Percentiles rank a stretch among this genome's conserved stretches.
Evolutionary conservation across 2,329 filamentous ascomycete species (phyloP).

Genomic region (Microsporum canis): DNA sequence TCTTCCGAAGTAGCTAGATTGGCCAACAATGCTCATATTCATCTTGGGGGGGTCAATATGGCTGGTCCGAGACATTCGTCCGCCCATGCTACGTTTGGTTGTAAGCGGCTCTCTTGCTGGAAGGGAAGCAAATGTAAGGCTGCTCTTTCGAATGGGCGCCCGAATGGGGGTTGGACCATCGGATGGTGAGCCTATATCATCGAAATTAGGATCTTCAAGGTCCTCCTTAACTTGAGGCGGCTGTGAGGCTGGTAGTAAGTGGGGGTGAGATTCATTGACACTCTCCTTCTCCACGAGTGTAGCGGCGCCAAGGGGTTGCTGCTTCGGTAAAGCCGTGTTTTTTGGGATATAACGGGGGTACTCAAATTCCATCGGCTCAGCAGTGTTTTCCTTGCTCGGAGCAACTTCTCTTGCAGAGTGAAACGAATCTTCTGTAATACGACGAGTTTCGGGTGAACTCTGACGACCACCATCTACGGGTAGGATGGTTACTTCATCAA

Average conservation of each 20-base stretch:
- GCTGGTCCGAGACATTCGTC: slow-evolving; percentile 61
- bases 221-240: background rate
- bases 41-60: slow-evolving; percentile 54
- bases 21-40: slow-evolving; percentile 29
- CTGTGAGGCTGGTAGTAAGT: background rate
- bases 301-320: background rate
- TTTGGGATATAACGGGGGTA: slow-evolving; percentile 14
- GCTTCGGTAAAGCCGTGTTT: background rate
- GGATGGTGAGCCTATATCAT: slow-evolving; percentile 39
- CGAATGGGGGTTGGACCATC: slow-evolving; percentile 41
- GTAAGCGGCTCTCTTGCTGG: slow-evolving; percentile 81
- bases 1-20: slow-evolving; percentile 62
- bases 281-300: background rate
- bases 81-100: slow-evolving; percentile 69
- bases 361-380: slow-evolving; percentile 26
- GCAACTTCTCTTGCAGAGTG: slow-evolving; percentile 36
- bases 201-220: slow-evolving; percentile 25
- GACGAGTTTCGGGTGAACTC: slow-evolving; percentile 23
- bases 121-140: slow-evolving; percentile 83
- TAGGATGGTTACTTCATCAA: slow-evolving; percentile 22
- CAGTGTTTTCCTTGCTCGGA: slow-evolving; percentile 24
- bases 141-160: slow-evolving; percentile 78
- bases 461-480: slow-evolving; percentile 13
- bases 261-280: background rate
- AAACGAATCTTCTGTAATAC: slow-evolving; percentile 36